Percentiles rank a stretch among this genome's conserved stretches.
Evolutionary conservation across 306 rosid genomes (phyloP).

Genomic region (Astragalus membranaceus): DNA sequence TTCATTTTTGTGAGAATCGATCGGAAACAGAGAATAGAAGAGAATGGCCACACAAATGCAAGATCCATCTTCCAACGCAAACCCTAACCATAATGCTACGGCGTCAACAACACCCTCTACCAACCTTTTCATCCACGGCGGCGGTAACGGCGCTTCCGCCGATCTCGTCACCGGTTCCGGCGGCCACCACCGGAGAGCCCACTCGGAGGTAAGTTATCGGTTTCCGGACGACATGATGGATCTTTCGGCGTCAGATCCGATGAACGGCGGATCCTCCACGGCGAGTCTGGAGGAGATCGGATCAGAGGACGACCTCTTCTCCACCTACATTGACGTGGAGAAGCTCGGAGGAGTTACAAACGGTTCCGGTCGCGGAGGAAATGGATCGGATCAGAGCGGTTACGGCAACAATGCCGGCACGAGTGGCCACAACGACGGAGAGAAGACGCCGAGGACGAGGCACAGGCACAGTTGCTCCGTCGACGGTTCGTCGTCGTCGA

Average conservation of each 20-base stretch:
- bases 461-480: constrained; percentile 82
- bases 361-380: constrained; percentile 26
- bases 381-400: constrained; percentile 45
- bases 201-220: constrained; percentile 71
- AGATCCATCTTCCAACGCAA: constrained; percentile 54
- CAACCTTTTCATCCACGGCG: constrained; percentile 5
- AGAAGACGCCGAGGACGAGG: constrained; percentile 47
- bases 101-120: constrained; percentile 12
- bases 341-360: constrained; percentile 47
- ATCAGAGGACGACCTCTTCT: constrained; percentile 93
- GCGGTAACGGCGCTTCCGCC: constrained; percentile 1
- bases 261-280: constrained; percentile 76
- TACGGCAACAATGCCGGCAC: constrained; percentile 33
- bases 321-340: constrained; percentile 91
- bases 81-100: constrained; percentile 18
- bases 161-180: not conserved
- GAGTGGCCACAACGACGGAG: constrained; percentile 40
- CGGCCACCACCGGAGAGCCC: constrained; percentile 60
- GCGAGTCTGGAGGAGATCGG: constrained; percentile 90
- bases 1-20: constrained; percentile 8
- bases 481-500: constrained; percentile 65
- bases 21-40: not conserved
- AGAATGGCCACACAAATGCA: constrained; percentile 39
- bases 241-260: constrained; percentile 69
- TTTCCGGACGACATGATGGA: constrained; percentile 79